Conservation (phyloP, 169 alveolate genomes). For the Eimeria tenella region DNA sequence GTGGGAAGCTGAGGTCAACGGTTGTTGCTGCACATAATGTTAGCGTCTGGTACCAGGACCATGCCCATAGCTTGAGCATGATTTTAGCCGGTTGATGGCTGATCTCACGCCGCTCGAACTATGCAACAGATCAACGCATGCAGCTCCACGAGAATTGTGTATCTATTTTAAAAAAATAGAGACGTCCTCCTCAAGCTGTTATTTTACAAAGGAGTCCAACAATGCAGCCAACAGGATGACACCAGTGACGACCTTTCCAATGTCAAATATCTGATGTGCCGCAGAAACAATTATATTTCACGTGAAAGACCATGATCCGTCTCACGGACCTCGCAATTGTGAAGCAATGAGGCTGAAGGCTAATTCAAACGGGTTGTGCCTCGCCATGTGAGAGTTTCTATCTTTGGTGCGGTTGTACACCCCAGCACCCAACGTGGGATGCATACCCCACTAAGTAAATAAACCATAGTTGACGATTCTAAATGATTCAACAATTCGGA, state of each 20-base stretch:
- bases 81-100: background rate
- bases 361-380: background rate
- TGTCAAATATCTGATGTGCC: too few species aligned
- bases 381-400: background rate
- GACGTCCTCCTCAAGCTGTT: too few species aligned
- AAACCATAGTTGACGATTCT: conserved; percentile 18
- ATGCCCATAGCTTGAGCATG: background rate
- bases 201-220: too few species aligned
- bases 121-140: too few species aligned
- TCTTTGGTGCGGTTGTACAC: background rate
- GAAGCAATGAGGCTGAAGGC: background rate
- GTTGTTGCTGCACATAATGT: conserved; percentile 36
- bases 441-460: conserved; percentile 9
- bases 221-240: too few species aligned
- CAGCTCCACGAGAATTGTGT: too few species aligned
- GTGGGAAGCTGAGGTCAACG: conserved; percentile 33
- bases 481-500: conserved; percentile 18
- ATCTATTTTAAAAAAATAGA: too few species aligned
- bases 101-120: background rate
- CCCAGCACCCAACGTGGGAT: background rate
- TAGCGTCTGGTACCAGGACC: conserved; percentile 33
- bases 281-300: background rate
- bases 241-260: too few species aligned
- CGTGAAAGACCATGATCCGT: background rate
- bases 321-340: background rate